Conservation (phyloP, 2,329 filamentous ascomycete genomes). For the Thelonectria discophora region DNA sequence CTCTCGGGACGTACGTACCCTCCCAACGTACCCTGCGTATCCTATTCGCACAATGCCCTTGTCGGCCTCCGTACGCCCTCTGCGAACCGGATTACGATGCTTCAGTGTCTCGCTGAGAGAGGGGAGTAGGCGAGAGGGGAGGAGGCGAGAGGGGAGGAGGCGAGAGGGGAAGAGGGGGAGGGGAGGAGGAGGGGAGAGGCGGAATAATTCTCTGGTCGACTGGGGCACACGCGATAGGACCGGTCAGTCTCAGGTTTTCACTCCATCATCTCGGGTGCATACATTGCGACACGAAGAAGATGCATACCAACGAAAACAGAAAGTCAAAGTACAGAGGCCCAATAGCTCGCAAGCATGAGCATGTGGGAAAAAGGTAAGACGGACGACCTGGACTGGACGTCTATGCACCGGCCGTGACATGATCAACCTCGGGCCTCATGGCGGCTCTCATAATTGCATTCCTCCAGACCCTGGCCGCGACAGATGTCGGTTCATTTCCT, state of each 20-base stretch:
- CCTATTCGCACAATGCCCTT: not conserved
- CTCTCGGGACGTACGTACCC: not conserved
- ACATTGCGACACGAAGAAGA: not conserved
- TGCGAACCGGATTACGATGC: not conserved
- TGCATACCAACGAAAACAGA: not conserved
- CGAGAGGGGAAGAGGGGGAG: too few species aligned
- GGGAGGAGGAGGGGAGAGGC: not conserved
- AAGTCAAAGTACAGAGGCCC: not conserved
- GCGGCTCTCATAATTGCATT: not conserved
- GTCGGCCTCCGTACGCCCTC: not conserved
- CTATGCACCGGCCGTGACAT: constrained; percentile 20
- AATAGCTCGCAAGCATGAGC: not conserved
- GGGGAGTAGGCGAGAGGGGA: too few species aligned
- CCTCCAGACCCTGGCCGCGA: too few species aligned
- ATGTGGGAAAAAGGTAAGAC: not conserved
- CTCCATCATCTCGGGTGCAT: not conserved
- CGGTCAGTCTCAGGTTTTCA: not conserved
- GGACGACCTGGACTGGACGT: too few species aligned
- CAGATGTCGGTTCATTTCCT: not conserved
- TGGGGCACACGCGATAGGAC: not conserved
- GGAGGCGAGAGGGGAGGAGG: too few species aligned
- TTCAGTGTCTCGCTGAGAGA: not conserved
- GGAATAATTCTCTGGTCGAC: constrained; percentile 12
- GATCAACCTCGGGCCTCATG: constrained; percentile 13
- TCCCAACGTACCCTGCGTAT: not conserved